Percentiles rank a stretch among this genome's conserved stretches.
Conservation (phyloP, 768 basidiomycete genomes). For the Pleurotus pulmonarius region DNA sequence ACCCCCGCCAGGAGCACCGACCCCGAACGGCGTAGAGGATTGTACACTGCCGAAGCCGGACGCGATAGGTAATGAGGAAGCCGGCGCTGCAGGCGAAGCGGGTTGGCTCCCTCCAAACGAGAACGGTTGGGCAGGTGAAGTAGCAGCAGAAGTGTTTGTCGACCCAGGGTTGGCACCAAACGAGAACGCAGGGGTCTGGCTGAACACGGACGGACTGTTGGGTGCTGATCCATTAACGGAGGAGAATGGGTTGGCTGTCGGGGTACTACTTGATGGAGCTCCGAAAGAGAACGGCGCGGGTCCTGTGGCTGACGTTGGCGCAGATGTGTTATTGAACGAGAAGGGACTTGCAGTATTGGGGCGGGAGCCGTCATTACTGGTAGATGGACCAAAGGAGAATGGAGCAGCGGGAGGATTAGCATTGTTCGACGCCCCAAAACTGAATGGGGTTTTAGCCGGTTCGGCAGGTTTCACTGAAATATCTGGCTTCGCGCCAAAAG, state of each 20-base stretch:
- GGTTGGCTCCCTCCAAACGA: constrained; percentile 56
- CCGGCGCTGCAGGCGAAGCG: constrained; percentile 48
- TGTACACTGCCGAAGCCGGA: constrained; percentile 37
- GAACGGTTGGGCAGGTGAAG: constrained; percentile 34
- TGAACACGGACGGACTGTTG: constrained; percentile 56
- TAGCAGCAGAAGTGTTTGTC: constrained; percentile 22
- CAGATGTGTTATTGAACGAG: constrained; percentile 3
- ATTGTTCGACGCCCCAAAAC: constrained; percentile 26
- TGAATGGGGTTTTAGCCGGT: constrained; percentile 16
- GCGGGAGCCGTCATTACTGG: not conserved
- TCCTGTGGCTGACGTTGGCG: constrained; percentile 13
- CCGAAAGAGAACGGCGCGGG: constrained; percentile 28
- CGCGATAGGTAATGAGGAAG: constrained; percentile 23
- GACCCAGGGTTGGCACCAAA: constrained; percentile 35
- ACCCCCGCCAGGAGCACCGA: constrained; percentile 29
- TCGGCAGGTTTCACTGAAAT: constrained; percentile 21
- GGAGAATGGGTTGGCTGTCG: constrained; percentile 44
- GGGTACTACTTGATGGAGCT: constrained; percentile 3
- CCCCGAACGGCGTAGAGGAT: constrained; percentile 44
- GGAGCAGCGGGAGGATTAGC: constrained; percentile 22
- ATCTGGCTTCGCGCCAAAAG: constrained; percentile 29
- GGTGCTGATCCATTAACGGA: constrained; percentile 41
- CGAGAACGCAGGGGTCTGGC: constrained; percentile 38
- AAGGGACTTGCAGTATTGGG: not conserved
- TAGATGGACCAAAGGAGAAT: constrained; percentile 39